These are phyloP conservation scores for Leishmania arabica DNA, from an alignment of 208 protist species.

Conservation along the genomic window DNA sequence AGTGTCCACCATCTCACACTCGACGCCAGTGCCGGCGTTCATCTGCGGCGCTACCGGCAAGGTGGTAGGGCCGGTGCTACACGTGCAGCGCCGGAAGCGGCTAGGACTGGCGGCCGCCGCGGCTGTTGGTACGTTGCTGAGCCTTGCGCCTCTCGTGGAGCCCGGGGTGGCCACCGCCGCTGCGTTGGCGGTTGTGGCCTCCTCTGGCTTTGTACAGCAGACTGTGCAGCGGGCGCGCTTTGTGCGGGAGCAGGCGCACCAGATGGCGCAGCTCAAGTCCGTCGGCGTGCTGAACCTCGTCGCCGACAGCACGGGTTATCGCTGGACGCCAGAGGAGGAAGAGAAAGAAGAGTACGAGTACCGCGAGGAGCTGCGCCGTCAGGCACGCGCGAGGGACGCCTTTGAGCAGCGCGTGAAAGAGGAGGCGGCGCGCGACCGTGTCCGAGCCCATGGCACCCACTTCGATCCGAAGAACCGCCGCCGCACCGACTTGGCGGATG, in stretches of 20 bases:
- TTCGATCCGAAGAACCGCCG: slow-evolving; percentile 73
- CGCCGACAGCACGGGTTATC: slow-evolving; percentile 81
- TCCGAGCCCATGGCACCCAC: slow-evolving; percentile 45
- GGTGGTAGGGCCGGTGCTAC: slow-evolving; percentile 77
- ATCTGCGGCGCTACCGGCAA: slow-evolving; percentile 90
- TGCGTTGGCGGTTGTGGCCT: slow-evolving; percentile 51
- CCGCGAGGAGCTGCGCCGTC: slow-evolving; percentile 82
- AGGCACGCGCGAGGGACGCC: slow-evolving; percentile 55
- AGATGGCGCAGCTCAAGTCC: slow-evolving; percentile 74
- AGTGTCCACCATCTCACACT: slow-evolving; percentile 62
- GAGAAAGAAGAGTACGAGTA: slow-evolving; percentile 90
- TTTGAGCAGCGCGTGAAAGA: slow-evolving; percentile 91
- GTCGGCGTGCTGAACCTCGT: slow-evolving; percentile 77
- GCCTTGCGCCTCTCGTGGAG: slow-evolving; percentile 47
- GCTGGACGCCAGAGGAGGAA: slow-evolving; percentile 84
- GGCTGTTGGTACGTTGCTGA: slow-evolving; percentile 43
- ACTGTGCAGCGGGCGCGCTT: slow-evolving; percentile 39
- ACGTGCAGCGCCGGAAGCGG: slow-evolving; percentile 36
- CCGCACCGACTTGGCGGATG: slow-evolving; percentile 74
- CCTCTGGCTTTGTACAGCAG: slow-evolving; percentile 36
- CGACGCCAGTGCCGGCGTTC: slow-evolving; percentile 56
- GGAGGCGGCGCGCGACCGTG: slow-evolving; percentile 70
- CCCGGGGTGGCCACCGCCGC: slow-evolving; percentile 71
- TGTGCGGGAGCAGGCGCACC: slow-evolving; percentile 44
- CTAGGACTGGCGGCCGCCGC: slow-evolving; percentile 33